Conservation (phyloP, 352 stramenopile genomes). For the Phytopythium chamaehyphon region DNA sequence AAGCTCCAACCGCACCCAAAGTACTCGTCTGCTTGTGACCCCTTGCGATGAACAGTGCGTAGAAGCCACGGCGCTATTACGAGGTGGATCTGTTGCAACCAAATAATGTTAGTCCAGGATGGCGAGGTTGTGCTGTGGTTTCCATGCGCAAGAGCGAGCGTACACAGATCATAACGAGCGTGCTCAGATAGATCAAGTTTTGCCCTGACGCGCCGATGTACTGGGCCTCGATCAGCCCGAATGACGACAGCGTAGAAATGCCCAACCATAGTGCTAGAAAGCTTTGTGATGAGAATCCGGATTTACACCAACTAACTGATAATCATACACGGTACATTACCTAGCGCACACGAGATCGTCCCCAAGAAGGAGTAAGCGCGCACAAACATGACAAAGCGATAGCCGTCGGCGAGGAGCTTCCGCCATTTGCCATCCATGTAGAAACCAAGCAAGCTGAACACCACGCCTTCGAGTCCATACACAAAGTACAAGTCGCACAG, state of each 20-base stretch:
- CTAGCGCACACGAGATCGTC: slow-evolving; percentile 36
- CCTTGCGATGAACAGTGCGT: slow-evolving; percentile 64
- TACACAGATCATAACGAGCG: slow-evolving; percentile 53
- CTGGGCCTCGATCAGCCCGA: slow-evolving; percentile 55
- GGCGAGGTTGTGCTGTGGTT: too few relatives aligned
- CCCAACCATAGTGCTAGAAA: slow-evolving; percentile 58
- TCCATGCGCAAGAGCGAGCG: slow-evolving; percentile 7
- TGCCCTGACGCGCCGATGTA: slow-evolving; percentile 43
- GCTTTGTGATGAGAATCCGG: neutral
- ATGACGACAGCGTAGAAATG: slow-evolving; percentile 44
- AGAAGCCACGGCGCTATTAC: slow-evolving; percentile 56
- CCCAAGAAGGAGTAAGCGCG: slow-evolving; percentile 59
- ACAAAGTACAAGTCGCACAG: slow-evolving; percentile 68
- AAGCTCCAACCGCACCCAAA: slow-evolving; percentile 30
- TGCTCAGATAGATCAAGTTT: slow-evolving; percentile 66
- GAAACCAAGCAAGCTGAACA: slow-evolving; percentile 62
- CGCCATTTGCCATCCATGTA: slow-evolving; percentile 65
- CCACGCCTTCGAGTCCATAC: slow-evolving; percentile 36
- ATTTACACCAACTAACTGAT: too few relatives aligned
- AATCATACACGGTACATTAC: slow-evolving; percentile 12
- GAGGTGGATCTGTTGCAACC: slow-evolving; percentile 41
- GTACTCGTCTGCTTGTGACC: slow-evolving; percentile 60
- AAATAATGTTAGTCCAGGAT: neutral
- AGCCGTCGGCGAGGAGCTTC: slow-evolving; percentile 55
- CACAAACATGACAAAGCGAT: slow-evolving; percentile 64